Base-by-base conservation (phyloP, 73 alveolate genomes). In the Blepharisma stoltei region DNA sequence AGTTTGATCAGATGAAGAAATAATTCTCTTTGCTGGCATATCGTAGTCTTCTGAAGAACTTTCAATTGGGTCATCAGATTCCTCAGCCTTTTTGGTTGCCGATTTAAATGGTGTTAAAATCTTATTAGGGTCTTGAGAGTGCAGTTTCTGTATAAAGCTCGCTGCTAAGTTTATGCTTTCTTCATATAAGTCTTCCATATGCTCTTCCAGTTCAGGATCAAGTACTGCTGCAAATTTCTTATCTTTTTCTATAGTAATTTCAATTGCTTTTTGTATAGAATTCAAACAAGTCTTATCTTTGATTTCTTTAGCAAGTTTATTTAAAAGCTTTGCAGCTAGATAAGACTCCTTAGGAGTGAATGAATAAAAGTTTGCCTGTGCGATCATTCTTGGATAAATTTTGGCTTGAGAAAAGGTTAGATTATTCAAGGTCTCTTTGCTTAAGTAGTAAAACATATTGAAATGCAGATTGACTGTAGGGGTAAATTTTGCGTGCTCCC, bases 351-450 rank as follows among this genome's bases (percentile, higher is more conserved):
- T 52, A 52, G n/a, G 66, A 52, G n/a, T 52, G 23, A 52, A 52
- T 1, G 27, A 14, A 20, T 14, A 20, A 52, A 52, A 52, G 23
- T 52, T 52, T 52, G 23, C 0, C 4, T 52, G 66, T 14, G 23
- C 23, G 23, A 52, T 11, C 66, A 52, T 52, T 52, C 66, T 52
- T 14, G 66, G 66, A 20, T 52, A 52, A 52, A 52, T 52, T 52
- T 52, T 52, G 23, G 27, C 66, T 52, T 52, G 66, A 4, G 66
- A 11, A 14, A 52, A 20, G 23, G 0, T 20, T 2, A 20, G 66
- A 52, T 52, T 14, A 14, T 52, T 11, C 23, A 52, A 52, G 23
- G 66, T 20, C n/a, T 14, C 27, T 52, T 52, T 11, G 66, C 27
- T 14, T 52, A 52, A 52, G 4, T 14, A 14, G 23, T 14, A 52